These are phyloP conservation scores for Yarrowia sp. DNA, from an alignment of 805 yeast genomes.

Conservation along the genomic window DNA sequence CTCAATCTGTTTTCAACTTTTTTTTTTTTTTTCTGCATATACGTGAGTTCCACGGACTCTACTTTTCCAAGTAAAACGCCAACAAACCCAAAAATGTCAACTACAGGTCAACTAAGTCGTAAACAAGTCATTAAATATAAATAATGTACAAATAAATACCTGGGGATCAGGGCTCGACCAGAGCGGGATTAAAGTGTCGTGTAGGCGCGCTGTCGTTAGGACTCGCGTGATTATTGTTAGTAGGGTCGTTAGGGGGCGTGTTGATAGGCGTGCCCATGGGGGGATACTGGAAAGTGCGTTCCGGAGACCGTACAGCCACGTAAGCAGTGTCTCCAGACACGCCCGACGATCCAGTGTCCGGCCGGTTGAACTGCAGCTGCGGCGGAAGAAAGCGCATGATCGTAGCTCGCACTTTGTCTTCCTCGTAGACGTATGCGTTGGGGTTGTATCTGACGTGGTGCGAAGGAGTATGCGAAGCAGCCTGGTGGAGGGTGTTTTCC, in stretches of 20 bases:
- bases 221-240: neutral
- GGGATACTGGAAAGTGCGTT: neutral
- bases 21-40: no score
- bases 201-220: neutral
- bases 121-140: neutral
- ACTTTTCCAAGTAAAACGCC: no score
- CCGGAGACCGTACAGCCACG: neutral
- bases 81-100: no score
- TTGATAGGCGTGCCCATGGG: neutral
- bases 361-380: neutral
- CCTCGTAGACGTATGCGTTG: neutral
- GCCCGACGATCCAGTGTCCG: neutral
- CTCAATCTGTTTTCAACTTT: no score
- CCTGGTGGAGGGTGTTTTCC: neutral
- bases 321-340: conserved; percentile 4
- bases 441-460: neutral
- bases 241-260: neutral
- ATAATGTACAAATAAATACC: conserved; percentile 6
- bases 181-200: neutral
- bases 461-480: neutral
- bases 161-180: neutral
- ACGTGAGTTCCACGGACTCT: no score
- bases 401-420: conserved; percentile 6
- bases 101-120: no score
- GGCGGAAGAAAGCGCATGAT: conserved; percentile 12